A percentile compares a stretch with the other conserved stretches of the same genome.
Conservation (phyloP, 257 asterid genomes). For the Rauvolfia tetraphylla region DNA sequence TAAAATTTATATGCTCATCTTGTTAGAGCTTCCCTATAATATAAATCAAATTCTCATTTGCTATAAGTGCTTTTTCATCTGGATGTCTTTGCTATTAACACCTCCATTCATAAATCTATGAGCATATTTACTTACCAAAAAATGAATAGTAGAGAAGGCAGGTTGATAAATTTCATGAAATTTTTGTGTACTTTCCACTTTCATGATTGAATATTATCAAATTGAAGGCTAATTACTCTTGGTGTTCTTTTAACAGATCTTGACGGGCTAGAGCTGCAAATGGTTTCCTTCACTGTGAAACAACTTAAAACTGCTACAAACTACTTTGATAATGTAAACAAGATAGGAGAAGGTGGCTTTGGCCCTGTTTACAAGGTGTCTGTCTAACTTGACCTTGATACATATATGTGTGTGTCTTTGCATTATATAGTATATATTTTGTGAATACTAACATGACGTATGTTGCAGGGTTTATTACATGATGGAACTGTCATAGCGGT, state of each 20-base stretch:
- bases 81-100: background rate
- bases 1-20: background rate
- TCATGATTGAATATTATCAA: background rate
- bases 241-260: conserved; percentile 42
- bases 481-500: conserved; percentile 81
- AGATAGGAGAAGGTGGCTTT: conserved; percentile 96
- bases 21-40: background rate
- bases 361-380: conserved; percentile 88
- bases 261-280: conserved; percentile 60
- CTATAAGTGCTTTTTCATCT: too few relatives aligned
- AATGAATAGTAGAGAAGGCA: background rate
- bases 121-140: background rate
- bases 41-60: background rate
- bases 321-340: conserved; percentile 65
- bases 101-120: background rate
- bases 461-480: conserved; percentile 54
- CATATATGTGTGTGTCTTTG: too few relatives aligned
- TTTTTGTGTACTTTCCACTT: background rate
- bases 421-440: background rate
- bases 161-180: background rate
- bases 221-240: background rate
- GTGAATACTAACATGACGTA: conserved; percentile 19
- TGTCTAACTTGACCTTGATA: conserved; percentile 1
- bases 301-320: conserved; percentile 83
- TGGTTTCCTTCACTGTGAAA: conserved; percentile 61